These are phyloP conservation scores for Ascochyta viciae-villosae DNA, from an alignment of 2,329 filamentous ascomycete species.

Conservation along the genomic window DNA sequence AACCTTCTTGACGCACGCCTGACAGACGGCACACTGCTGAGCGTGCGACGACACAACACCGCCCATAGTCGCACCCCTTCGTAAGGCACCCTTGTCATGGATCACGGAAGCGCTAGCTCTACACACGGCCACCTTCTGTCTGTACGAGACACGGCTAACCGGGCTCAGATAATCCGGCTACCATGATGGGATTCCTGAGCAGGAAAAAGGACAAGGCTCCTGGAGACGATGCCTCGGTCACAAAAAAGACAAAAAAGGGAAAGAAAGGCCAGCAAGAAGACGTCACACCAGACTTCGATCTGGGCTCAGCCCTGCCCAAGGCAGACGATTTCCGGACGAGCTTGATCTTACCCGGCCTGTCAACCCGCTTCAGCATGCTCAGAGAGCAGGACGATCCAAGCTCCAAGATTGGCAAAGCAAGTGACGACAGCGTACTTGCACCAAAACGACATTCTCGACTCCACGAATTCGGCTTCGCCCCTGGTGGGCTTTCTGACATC, in stretches of 20 bases:
- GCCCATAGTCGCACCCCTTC: constrained; percentile 7
- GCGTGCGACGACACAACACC: constrained; percentile 18
- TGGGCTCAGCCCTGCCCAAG: constrained; percentile 76
- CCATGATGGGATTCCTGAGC: constrained; percentile 79
- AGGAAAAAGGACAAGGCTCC: constrained; percentile 65
- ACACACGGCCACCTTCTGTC: not conserved
- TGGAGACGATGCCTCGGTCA: constrained; percentile 42
- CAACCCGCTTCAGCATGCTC: constrained; percentile 95
- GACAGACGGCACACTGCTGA: constrained; percentile 12
- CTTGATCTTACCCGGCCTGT: constrained; percentile 92
- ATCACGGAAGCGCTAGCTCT: not conserved
- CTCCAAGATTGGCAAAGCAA: constrained; percentile 89
- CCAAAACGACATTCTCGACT: constrained; percentile 82
- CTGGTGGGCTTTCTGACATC: constrained; percentile 76
- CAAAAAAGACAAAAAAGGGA: constrained; percentile 53
- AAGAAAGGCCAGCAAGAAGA: constrained; percentile 61
- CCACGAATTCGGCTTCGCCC: constrained; percentile 71
- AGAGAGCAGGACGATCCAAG: constrained; percentile 91
- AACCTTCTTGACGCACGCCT: not conserved
- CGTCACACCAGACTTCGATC: constrained; percentile 72
- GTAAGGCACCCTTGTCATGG: constrained; percentile 8
- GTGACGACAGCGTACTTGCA: constrained; percentile 89
- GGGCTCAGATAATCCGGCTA: constrained; percentile 34
- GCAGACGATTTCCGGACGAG: constrained; percentile 94
- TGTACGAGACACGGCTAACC: constrained; percentile 1